These are phyloP conservation scores for Cercospora janseana DNA, from an alignment of 2,329 filamentous ascomycete species.

Conservation along the genomic window DNA sequence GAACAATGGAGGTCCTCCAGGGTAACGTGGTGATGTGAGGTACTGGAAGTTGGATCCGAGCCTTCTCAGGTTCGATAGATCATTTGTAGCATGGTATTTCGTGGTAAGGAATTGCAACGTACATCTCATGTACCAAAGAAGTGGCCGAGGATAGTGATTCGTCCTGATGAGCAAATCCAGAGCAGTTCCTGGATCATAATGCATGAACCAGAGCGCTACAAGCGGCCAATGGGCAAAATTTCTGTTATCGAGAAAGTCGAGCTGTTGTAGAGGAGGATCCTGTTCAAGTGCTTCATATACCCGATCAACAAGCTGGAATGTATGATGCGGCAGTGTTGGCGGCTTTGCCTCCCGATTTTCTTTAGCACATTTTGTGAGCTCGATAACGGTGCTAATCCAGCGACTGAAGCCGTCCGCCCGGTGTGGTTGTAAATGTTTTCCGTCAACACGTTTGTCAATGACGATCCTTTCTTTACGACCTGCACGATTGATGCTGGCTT, in stretches of 20 bases:
- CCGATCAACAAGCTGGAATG: neutral
- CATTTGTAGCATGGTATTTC: conserved; percentile 36
- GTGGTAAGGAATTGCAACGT: conserved; percentile 26
- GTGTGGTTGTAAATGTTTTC: too few species aligned
- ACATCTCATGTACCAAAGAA: neutral
- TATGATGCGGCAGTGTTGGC: neutral
- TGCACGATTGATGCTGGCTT: too few species aligned
- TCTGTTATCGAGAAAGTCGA: neutral
- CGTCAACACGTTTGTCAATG: too few species aligned
- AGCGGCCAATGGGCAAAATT: neutral
- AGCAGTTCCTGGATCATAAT: conserved; percentile 40
- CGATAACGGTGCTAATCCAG: neutral
- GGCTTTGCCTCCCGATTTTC: neutral
- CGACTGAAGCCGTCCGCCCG: too few species aligned
- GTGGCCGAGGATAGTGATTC: conserved; percentile 17
- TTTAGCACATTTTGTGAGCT: neutral
- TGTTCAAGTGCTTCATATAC: neutral
- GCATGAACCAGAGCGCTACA: conserved; percentile 44
- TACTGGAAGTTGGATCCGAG: neutral
- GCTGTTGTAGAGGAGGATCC: neutral
- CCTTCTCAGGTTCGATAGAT: conserved; percentile 4
- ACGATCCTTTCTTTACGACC: too few species aligned
- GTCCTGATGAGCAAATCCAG: conserved; percentile 46
- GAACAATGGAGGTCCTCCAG: neutral
- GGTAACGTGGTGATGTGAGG: conserved; percentile 5